phyloP scores from a whole-genome alignment of 345 rosid genomes.

The Microcos paniculata region DNA sequence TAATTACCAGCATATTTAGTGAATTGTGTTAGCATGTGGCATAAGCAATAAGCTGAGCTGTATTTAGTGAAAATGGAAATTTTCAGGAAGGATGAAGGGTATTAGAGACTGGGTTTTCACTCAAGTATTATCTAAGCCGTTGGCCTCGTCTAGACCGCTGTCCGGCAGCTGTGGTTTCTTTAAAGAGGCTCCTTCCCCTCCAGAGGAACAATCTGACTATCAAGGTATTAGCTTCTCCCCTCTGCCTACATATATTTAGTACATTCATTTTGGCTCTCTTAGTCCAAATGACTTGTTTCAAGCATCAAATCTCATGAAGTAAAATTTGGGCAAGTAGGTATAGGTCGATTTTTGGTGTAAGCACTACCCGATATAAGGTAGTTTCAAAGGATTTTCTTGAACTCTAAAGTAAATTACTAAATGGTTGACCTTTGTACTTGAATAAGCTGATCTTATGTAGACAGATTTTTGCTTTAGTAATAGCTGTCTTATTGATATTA shows the following conservation, averaged over 20 bases:
- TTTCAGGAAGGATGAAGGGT: slow-evolving; percentile 60
- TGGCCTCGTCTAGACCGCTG: slow-evolving; percentile 65
- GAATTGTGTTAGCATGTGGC: background rate
- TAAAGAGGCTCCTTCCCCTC: slow-evolving; percentile 27
- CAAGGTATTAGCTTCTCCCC: slow-evolving; percentile 37
- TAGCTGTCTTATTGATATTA: background rate
- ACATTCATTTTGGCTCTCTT: background rate
- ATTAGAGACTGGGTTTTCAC: slow-evolving; percentile 75
- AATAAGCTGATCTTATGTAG: background rate
- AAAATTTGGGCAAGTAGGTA: background rate
- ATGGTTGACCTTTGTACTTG: background rate
- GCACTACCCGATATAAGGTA: background rate
- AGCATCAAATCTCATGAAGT: background rate
- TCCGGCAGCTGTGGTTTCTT: slow-evolving; percentile 48
- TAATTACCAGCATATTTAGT: background rate
- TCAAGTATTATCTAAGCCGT: slow-evolving; percentile 49
- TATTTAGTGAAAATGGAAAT: background rate
- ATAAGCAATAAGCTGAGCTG: background rate
- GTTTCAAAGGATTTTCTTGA: background rate
- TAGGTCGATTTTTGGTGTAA: background rate
- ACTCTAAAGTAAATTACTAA: background rate
- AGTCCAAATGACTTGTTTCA: background rate
- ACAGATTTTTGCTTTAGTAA: background rate
- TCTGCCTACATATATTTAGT: background rate
- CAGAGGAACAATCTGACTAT: slow-evolving; percentile 36